A percentile compares a stretch with the other conserved stretches of the same genome.
phyloP scores from a whole-genome alignment of 768 basidiomycete species.

The Trametopsis cervina region DNA sequence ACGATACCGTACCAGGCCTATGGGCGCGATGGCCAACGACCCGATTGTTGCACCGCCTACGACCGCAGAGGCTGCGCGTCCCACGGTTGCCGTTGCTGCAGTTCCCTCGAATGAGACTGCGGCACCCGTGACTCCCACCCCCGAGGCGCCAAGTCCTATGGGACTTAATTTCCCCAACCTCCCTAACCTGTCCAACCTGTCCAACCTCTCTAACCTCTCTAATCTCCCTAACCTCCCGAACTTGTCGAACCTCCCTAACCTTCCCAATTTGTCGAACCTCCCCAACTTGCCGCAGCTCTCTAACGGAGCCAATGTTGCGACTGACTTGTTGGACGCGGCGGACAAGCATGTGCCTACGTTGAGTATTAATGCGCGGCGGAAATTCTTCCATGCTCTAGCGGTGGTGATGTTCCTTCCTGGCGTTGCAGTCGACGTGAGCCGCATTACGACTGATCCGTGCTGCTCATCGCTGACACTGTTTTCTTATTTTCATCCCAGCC shows the following conservation, averaged over 20 bases:
- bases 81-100: slow-evolving; percentile 10
- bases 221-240: slow-evolving; percentile 51
- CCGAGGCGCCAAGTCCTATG: slow-evolving; percentile 21
- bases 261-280: slow-evolving; percentile 41
- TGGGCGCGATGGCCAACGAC: slow-evolving; percentile 25
- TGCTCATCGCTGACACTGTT: not conserved
- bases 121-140: slow-evolving; percentile 12
- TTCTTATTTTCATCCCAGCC: slow-evolving; percentile 47
- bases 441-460: not conserved
- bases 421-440: slow-evolving; percentile 77
- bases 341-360: slow-evolving; percentile 88
- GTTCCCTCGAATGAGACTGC: slow-evolving; percentile 23
- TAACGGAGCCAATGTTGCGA: slow-evolving; percentile 50
- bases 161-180: slow-evolving; percentile 23
- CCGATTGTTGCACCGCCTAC: slow-evolving; percentile 4
- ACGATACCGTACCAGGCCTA: slow-evolving; percentile 49
- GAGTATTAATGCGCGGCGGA: slow-evolving; percentile 85
- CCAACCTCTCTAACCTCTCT: slow-evolving; percentile 36
- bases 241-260: not conserved
- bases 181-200: slow-evolving; percentile 24
- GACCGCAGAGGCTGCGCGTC: not conserved
- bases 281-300: slow-evolving; percentile 38
- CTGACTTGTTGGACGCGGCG: slow-evolving; percentile 71
- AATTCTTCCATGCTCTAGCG: slow-evolving; percentile 94
- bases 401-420: slow-evolving; percentile 97